Evolutionary conservation across 1,284 basidiomycete species (phyloP).

Genomic region (Thecaphora thlaspeos): DNA sequence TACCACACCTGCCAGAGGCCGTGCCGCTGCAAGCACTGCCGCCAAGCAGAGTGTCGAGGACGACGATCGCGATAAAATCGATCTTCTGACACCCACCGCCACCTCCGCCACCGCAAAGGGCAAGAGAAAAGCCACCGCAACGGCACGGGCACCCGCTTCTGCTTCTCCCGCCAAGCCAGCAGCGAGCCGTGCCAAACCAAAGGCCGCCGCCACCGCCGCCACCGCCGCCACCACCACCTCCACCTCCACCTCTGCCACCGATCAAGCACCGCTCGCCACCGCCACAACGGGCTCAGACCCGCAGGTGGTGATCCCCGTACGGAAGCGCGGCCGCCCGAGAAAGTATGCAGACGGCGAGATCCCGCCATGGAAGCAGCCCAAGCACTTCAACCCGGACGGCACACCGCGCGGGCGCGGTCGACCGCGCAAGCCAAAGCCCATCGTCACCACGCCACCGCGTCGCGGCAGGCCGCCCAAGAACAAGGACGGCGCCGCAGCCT

Average conservation of each 20-base stretch:
- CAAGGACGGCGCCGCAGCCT: not conserved
- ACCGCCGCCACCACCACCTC: no score
- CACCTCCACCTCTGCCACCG: not conserved
- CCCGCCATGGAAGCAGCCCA: conserved; percentile 6
- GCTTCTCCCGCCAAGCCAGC: no score
- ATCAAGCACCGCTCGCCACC: not conserved
- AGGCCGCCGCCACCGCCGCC: no score
- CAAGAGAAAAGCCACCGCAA: no score
- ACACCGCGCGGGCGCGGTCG: conserved; percentile 11
- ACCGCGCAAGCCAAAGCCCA: conserved; percentile 12
- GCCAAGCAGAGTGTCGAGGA: conserved; percentile 4
- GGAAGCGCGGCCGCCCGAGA: conserved; percentile 25
- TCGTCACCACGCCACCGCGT: not conserved
- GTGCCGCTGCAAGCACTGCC: not conserved
- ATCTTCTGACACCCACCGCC: conserved; percentile 1
- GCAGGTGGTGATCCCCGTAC: not conserved
- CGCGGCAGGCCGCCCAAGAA: not conserved
- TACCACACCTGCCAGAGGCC: no score
- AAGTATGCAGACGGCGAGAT: conserved; percentile 27
- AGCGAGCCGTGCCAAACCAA: no score
- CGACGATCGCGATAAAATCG: conserved; percentile 23
- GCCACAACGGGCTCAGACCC: not conserved
- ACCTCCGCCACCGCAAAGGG: not conserved
- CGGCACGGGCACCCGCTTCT: no score
- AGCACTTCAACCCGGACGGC: conserved; percentile 21